A percentile compares a stretch with the other conserved stretches of the same genome.
Conservation (phyloP, 345 rosid genomes). For the Hibiscus tridactylites region DNA sequence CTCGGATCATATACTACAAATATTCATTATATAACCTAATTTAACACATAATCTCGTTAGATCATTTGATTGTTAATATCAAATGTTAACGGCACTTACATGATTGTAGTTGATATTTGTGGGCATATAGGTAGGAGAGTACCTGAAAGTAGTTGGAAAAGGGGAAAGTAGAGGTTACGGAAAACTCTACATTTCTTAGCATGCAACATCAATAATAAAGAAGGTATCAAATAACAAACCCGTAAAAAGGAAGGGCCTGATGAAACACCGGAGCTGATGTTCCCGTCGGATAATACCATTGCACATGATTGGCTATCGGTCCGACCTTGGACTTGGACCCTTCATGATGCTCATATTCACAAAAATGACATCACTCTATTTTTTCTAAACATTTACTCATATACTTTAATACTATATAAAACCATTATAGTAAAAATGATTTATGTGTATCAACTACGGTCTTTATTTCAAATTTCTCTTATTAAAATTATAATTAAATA, state of each 20-base stretch:
- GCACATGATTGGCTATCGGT: slow-evolving; percentile 60
- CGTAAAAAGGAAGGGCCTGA: slow-evolving; percentile 73
- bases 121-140: slow-evolving; percentile 60
- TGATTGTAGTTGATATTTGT: slow-evolving; percentile 57
- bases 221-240: slow-evolving; percentile 27
- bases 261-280: slow-evolving; percentile 38
- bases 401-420: too few species aligned
- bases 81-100: slow-evolving; percentile 27
- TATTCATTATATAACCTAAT: too few species aligned
- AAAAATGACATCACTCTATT: slow-evolving; percentile 2
- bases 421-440: too few species aligned
- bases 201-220: slow-evolving; percentile 1
- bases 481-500: too few species aligned
- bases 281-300: slow-evolving; percentile 72
- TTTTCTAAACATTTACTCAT: neutral
- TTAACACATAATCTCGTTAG: too few species aligned
- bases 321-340: slow-evolving; percentile 45
- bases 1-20: too few species aligned
- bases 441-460: too few species aligned
- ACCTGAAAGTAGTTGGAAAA: slow-evolving; percentile 27
- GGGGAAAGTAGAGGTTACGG: neutral
- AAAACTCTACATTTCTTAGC: neutral
- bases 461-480: too few species aligned
- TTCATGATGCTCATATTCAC: slow-evolving; percentile 23
- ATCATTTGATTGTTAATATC: too few species aligned